These are phyloP conservation scores for Heritiera fomes DNA, from an alignment of 345 rosid species.

Conservation along the genomic window DNA sequence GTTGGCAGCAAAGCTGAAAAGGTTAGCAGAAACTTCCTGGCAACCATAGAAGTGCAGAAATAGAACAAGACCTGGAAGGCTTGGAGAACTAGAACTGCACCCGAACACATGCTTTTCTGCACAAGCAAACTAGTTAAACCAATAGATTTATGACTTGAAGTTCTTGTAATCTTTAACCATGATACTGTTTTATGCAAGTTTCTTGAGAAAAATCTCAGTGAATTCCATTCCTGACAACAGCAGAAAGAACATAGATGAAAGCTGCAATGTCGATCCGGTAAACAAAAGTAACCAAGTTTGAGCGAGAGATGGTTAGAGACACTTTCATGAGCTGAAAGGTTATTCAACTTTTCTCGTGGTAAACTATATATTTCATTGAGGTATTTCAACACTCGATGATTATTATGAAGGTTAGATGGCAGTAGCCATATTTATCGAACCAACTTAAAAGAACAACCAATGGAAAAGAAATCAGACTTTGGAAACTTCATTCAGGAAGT, in stretches of 20 bases:
- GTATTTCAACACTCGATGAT: background rate
- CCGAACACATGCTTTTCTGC: background rate
- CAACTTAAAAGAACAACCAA: background rate
- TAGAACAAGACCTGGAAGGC: background rate
- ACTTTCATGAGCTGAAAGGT: background rate
- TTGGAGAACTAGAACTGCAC: background rate
- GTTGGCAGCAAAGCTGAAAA: background rate
- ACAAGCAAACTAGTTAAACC: background rate
- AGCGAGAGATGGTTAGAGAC: background rate
- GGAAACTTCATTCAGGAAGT: background rate
- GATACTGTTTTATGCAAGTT: background rate
- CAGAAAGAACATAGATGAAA: background rate
- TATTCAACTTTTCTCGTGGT: background rate
- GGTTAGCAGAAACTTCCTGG: background rate
- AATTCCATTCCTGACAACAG: background rate
- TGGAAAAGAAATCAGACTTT: background rate
- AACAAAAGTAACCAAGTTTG: background rate
- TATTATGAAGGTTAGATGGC: conserved; percentile 17
- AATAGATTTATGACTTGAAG: background rate
- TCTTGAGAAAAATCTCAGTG: no score
- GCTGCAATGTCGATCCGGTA: background rate
- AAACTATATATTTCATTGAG: background rate
- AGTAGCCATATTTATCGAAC: background rate
- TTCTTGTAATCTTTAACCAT: background rate
- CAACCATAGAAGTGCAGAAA: background rate